A percentile compares a stretch with the other conserved stretches of the same genome.
Conservation (phyloP, 352 stramenopile genomes). For the Saprolegnia diclina region DNA sequence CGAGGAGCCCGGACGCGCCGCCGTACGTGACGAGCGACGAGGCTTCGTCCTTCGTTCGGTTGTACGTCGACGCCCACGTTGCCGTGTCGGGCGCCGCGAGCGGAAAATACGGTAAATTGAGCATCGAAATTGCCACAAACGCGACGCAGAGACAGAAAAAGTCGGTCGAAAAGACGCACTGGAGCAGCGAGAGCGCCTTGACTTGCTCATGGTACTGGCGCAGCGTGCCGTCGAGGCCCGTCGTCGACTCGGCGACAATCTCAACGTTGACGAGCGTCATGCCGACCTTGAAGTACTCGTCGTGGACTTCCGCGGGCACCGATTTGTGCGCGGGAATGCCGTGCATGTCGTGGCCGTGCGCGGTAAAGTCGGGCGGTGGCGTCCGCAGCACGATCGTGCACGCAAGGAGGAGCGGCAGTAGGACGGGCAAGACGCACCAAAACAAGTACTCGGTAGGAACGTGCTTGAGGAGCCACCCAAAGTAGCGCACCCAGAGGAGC, state of each 20-base stretch:
- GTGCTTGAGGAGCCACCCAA: not conserved
- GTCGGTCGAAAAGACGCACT: constrained; percentile 28
- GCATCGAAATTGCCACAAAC: not conserved
- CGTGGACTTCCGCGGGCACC: not conserved
- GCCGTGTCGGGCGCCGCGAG: not conserved
- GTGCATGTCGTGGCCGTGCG: constrained; percentile 2
- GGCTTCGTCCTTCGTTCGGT: not conserved
- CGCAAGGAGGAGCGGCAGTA: not conserved
- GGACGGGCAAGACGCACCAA: not conserved
- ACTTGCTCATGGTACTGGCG: constrained; percentile 23
- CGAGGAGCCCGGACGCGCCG: not conserved
- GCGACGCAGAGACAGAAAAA: constrained; percentile 26
- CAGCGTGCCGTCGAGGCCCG: constrained; percentile 9
- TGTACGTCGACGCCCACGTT: not conserved
- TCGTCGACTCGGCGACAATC: not conserved
- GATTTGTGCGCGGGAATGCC: constrained; percentile 3
- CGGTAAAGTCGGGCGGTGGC: not conserved
- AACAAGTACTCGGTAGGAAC: not conserved
- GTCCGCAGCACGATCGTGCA: constrained; percentile 9
- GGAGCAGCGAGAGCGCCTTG: constrained; percentile 15
- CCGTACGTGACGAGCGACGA: not conserved
- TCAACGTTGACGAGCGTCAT: constrained; percentile 22
- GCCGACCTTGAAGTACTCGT: constrained; percentile 25
- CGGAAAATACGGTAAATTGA: not conserved
- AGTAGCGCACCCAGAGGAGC: constrained; percentile 11